Base-by-base conservation (phyloP, 2,329 filamentous ascomycete genomes). In the Colletotrichum melonis region DNA sequence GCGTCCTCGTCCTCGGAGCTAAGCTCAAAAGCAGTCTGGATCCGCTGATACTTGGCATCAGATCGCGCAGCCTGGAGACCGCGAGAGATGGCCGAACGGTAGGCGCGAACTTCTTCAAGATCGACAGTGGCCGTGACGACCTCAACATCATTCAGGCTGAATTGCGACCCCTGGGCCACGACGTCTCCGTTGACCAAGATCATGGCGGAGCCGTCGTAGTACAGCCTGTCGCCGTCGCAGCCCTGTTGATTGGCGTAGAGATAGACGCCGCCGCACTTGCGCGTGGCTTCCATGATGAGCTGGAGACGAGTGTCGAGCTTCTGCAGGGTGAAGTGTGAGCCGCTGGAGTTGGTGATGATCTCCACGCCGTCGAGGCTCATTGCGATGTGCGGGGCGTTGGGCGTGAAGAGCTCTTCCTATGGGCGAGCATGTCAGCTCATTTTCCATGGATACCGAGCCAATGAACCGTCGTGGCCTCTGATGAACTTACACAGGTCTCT, bases 341-440 rank as follows among this genome's bases (percentile, higher is more conserved):
- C 93, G 66, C 88, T 91, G 3, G 88, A 90, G 80, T 96, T 96
- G 9, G 90, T 90, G 75, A 94, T 88, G 67, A 95, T 91, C 78
- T 94, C 94, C 6, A 91, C 90, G 5, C 94, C 94, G 77, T 74
- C 72, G n/a, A 74, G 22, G 84, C 72, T 70, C 77, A 78, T 78
- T 57, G 62, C 70, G 26, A 77, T 78, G 42, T 78, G 77, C 19
- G 82, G 81, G 19, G 77, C 72, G 7, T 86, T 84, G 2, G 90
- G 89, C 6, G 89, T 91, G 79, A 91, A 93, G 2, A 93, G 82
- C 77, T 93, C 91, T 79, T 94, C 70, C 69, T 72, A 32, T 57
- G 22, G 11, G 12, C 14, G 46, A 22, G 8, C 0, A 1, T 49
- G 42, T 49, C 19, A 49, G 42, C 42, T 49, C 42, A 49, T 49